A percentile compares a stretch with the other conserved stretches of the same genome.
These are phyloP conservation scores for Aureobasidium mangrovei DNA, from an alignment of 2,329 filamentous ascomycete genomes.

Conservation along the genomic window DNA sequence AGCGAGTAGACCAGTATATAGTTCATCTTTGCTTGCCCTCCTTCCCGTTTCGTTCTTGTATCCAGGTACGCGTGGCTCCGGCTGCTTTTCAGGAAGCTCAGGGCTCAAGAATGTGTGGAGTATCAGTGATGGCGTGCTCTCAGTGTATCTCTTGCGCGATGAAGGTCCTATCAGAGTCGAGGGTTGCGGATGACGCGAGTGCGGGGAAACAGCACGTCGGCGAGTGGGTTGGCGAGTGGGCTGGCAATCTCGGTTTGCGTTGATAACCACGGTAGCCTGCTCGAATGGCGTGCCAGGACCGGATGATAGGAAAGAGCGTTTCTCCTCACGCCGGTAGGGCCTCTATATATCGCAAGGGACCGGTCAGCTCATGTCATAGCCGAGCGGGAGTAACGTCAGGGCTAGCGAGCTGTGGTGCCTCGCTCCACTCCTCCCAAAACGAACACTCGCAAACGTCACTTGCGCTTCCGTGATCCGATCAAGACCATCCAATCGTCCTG, in stretches of 20 bases:
- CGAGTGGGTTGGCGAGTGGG: neutral
- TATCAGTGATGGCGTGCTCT: conserved; percentile 12
- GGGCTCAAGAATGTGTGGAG: neutral
- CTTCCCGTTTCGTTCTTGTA: neutral
- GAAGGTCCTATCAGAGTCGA: conserved; percentile 8
- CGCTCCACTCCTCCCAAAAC: no score
- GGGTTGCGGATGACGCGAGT: conserved; percentile 1
- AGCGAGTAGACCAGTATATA: conserved; percentile 20
- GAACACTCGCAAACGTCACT: no score
- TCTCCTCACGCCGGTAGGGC: no score
- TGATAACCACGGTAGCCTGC: neutral
- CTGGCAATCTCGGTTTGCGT: neutral
- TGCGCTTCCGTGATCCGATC: no score
- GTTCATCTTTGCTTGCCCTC: conserved; percentile 11
- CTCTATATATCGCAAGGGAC: no score
- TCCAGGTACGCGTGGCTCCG: neutral
- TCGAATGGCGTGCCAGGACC: no score
- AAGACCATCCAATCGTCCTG: no score
- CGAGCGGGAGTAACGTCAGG: no score
- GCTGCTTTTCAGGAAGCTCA: neutral
- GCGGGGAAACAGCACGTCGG: conserved; percentile 6
- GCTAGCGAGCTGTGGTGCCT: no score
- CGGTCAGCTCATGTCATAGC: no score
- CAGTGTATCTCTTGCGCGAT: conserved; percentile 3
- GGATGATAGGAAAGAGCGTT: no score